Base-by-base conservation (phyloP, 768 basidiomycete species). In the Phaeotremella fagi region DNA sequence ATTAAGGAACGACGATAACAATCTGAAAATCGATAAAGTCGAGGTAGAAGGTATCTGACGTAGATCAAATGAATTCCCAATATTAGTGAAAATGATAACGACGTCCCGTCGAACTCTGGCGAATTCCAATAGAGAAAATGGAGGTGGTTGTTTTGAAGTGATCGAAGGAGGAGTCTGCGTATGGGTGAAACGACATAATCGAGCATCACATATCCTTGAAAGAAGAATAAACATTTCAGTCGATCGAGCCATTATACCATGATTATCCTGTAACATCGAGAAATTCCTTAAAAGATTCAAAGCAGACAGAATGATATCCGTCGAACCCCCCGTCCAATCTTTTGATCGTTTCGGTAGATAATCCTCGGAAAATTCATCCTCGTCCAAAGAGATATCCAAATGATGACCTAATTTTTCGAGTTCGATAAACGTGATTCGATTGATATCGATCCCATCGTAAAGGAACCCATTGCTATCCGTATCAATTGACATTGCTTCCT, bases 231-330 rank as follows among this genome's bases (percentile, higher is more conserved):
- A 72, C 12, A 87, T 71, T 45, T 83, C 79, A 4, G 81, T 80
- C 54, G 88, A 83, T 35, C 77, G 80, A 1, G 84, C 80, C 64
- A 94, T 78, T 64, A 82, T 83, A 38, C 78, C 77, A 56, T 80
- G 72, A 64, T 94, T 94, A 59, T 92, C 86, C 5, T 75, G 76
- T 52, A 85, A 78, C 56, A 83, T 77, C n/a, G 87, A 83, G 61
- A 95, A 79, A 76, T 94, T 95, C 42, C 90, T 87, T 48, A 97
- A 78, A 65, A 97, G 83, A 71, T 87, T 90, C 41, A 84, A 73
- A 48, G 86, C 78, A 16, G 83, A 77, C 25, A 88, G 79, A 44
- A 91, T 78, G 48, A 85, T 76, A 57, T 86, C 84, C 16, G 81
- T 84, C 11, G 82, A 80, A 12, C 85, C 84, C 64, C 84, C 87